These are phyloP conservation scores for Heliamphora pulchella DNA, from an alignment of 179 eudicot species.

Conservation along the genomic window DNA sequence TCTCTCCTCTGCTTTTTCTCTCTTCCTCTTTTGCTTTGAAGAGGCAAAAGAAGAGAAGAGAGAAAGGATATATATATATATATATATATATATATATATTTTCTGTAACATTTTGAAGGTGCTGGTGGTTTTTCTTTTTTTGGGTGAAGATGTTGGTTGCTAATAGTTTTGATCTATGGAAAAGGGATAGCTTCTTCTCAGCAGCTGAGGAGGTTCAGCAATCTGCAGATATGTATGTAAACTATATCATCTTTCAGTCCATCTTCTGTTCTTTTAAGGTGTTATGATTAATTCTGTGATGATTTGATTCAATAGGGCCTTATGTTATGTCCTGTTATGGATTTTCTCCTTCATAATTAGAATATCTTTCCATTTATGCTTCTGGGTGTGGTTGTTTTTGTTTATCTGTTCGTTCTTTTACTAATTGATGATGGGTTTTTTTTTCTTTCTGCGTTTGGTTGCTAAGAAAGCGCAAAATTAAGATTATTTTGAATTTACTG, in stretches of 20 bases:
- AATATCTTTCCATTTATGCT: neutral
- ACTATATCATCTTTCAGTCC: neutral
- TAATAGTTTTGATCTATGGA: conserved; percentile 77
- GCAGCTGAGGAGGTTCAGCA: conserved; percentile 89
- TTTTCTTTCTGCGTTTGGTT: neutral
- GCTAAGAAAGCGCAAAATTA: neutral
- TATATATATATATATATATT: neutral
- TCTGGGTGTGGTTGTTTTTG: neutral
- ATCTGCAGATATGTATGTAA: conserved; percentile 76
- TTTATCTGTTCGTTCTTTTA: neutral
- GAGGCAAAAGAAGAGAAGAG: conserved; percentile 27
- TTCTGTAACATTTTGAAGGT: neutral
- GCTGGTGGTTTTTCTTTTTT: neutral
- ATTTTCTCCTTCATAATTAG: neutral
- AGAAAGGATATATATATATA: conserved; percentile 1
- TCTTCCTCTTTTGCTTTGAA: conserved; percentile 23
- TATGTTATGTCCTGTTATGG: neutral
- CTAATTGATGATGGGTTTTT: neutral
- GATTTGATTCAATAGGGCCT: neutral
- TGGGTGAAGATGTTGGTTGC: conserved; percentile 38
- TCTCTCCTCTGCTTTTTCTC: conserved; percentile 23
- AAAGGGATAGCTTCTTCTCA: conserved; percentile 68
- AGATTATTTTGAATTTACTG: neutral
- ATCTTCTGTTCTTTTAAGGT: conserved; percentile 11
- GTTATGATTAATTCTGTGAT: conserved; percentile 6